Evolutionary conservation across 805 yeast genomes (phyloP), one percentile per base, ranked within the genome.

Genomic region (Wickerhamiella domercqiae): DNA sequence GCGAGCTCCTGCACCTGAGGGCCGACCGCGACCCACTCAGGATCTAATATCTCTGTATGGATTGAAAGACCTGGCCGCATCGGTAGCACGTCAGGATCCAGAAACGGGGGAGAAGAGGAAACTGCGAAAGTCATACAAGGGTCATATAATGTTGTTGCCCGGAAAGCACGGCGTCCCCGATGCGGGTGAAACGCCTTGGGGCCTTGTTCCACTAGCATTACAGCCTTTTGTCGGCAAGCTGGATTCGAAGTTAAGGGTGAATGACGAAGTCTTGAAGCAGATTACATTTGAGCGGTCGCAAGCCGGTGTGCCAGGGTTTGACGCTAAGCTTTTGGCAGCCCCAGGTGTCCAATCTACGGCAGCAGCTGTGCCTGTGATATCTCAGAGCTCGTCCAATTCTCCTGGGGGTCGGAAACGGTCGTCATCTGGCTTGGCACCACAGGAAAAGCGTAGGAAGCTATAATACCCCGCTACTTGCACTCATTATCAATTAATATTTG

Each of bases 21-120:
- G 48, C 32, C 36, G 30, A 17, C 49, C 48, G 4, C 70, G 81
- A n/a, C 84, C 90, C 1, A 52, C 74, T 37, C 70, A 74, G 38
- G 80, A 86, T 56, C 63, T 90, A 37, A 67, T 84, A 16, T 60
- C 70, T 19, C 56, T 78, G 13, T 90, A 83, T 49, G 75, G 75
- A 1, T 59, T 90, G 29, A 68, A 70, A 29, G 68, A 66, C 2
- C 61, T 86, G 11, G 80, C 94, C 1, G 65, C 70, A 38, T 75
- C 93, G 3, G 77, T 90, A 31, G 94, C 95, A 1, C 69, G 98
- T 51, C 68, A 77, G 7, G 84, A 81, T 50, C 76, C 83, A 2
- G 93, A 78, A 50, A 94, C 95, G 0, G 70, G 90, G 0, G 84
- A 81, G 48, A 95, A 94, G 38, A 84, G 84, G 28, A 90, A 90